Percentiles rank a stretch among this genome's conserved stretches.
Conservation (phyloP, 2,329 filamentous ascomycete species). For the Phialocephala subalpina region DNA sequence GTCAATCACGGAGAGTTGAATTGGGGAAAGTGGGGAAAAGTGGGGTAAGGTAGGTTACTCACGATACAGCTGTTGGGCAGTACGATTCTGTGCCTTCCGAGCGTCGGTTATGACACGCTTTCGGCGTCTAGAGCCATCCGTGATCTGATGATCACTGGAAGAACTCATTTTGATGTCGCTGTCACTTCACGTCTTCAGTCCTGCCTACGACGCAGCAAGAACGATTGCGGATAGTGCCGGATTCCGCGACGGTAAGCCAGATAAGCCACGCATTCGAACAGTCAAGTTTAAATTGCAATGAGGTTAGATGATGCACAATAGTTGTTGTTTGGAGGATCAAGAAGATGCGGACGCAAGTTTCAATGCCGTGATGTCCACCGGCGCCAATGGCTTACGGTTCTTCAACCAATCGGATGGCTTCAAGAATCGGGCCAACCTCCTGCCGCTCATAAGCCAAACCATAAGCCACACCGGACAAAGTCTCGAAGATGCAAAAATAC, state of each 20-base stretch:
- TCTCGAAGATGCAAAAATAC: background rate
- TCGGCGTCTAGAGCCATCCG: constrained; percentile 2
- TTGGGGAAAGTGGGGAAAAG: background rate
- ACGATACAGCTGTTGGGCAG: constrained; percentile 48
- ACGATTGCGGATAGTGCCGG: background rate
- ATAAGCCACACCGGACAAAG: background rate
- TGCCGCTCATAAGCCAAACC: background rate
- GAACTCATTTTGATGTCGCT: constrained; percentile 15
- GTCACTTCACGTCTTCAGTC: no score
- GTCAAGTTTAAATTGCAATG: background rate
- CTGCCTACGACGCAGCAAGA: no score
- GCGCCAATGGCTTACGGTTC: constrained; percentile 15
- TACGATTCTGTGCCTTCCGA: constrained; percentile 48
- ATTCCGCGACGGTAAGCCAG: constrained; percentile 13
- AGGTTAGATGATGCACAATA: no score
- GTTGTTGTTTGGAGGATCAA: no score
- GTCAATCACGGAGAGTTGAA: constrained; percentile 10
- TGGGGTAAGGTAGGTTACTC: constrained; percentile 17
- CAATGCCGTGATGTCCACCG: constrained; percentile 3
- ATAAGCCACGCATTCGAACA: constrained; percentile 11
- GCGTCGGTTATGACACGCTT: constrained; percentile 48
- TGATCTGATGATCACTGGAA: background rate
- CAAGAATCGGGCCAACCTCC: background rate
- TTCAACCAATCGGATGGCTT: constrained; percentile 5
- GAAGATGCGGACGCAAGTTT: no score